phyloP scores from a whole-genome alignment of 192 early-diverging fungal species.

The Coemansia sp. region DNA sequence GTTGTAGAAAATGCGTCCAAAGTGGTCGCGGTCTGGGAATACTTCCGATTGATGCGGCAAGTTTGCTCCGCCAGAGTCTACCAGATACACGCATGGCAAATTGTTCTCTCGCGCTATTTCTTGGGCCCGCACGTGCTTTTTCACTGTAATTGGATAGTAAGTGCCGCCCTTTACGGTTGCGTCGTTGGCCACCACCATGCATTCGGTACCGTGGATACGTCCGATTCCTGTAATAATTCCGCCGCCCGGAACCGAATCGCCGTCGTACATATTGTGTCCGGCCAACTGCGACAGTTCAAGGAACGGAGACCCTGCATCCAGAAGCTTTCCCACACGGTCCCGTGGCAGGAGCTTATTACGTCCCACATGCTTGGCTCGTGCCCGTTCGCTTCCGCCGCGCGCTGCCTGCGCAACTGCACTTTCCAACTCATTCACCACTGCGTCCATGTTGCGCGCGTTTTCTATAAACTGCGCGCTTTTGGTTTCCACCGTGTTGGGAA shows the following conservation, averaged over 20 bases:
- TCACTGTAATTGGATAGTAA: slow-evolving; percentile 94
- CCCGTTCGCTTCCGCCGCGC: slow-evolving; percentile 78
- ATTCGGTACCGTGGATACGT: slow-evolving; percentile 85
- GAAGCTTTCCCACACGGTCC: slow-evolving; percentile 61
- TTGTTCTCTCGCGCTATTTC: slow-evolving; percentile 93
- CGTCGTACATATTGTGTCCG: slow-evolving; percentile 82
- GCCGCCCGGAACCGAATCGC: slow-evolving; percentile 79
- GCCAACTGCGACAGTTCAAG: slow-evolving; percentile 95
- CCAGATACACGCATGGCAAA: slow-evolving; percentile 93
- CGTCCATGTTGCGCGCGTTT: slow-evolving; percentile 38
- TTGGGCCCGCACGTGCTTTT: slow-evolving; percentile 97
- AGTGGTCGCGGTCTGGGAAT: slow-evolving; percentile 92
- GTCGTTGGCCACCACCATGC: slow-evolving; percentile 97
- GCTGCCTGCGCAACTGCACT: slow-evolving; percentile 20
- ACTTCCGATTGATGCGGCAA: slow-evolving; percentile 92
- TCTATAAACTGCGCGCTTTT: slow-evolving; percentile 39
- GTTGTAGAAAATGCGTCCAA: slow-evolving; percentile 96
- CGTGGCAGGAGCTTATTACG: slow-evolving; percentile 90
- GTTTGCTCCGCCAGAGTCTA: slow-evolving; percentile 95
- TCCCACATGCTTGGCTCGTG: slow-evolving; percentile 78
- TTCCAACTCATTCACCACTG: slow-evolving; percentile 34
- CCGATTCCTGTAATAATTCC: slow-evolving; percentile 97
- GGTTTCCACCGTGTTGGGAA: slow-evolving; percentile 30
- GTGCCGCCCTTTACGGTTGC: slow-evolving; percentile 98
- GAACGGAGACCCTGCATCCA: slow-evolving; percentile 74